Evolutionary conservation across 208 protist species (phyloP), one percentile per base, ranked within the genome.

Genomic region (Porcisia deanei): DNA sequence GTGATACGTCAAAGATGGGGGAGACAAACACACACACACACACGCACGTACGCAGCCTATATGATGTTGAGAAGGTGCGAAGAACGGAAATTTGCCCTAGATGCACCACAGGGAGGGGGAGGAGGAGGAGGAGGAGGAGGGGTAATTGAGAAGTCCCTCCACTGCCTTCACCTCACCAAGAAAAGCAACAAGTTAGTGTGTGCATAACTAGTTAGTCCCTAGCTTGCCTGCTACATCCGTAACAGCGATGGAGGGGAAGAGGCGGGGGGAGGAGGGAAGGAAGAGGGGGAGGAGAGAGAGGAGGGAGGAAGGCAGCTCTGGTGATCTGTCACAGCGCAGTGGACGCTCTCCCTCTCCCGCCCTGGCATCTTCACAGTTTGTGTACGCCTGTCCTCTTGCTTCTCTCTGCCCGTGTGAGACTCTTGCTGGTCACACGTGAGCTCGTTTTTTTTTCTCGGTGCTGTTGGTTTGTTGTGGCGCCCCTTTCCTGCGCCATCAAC

Each of bases 121-220:
- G n/a, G 37, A 66, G 4, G 63, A 34, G 70, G 47, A 66, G n/a
- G 65, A 68, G 59, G 45, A 75, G n/a, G 37, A 9, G n/a, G 49
- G 43, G 70, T 34, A 64, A n/a, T 18, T 18, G n/a, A 37, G 20
- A 6, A 9, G n/a, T 9, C 8, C 22, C 1, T 30, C 22, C 14
- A 5, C 9, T 4, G 3, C 20, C 41, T 14, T 12, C 25, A 3
- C 7, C 41, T 49, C 18, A 67, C 9, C 6, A 8, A 43, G 22
- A 49, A n/a, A 7, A 63, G 63, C 63, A 52, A 49, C 20, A 22
- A 30, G 10, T 20, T 37, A 12, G 30, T 14, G 16, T 14, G 16
- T 37, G 41, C 2, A 43, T 67, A 14, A 18, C 41, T 25, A 39
- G 12, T 67, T 10, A 10, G 10, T 34, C 6, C 47, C 20, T 30